A percentile compares a stretch with the other conserved stretches of the same genome.
Conservation (phyloP, 768 basidiomycete species). For the Hygrocybe coccinea region DNA sequence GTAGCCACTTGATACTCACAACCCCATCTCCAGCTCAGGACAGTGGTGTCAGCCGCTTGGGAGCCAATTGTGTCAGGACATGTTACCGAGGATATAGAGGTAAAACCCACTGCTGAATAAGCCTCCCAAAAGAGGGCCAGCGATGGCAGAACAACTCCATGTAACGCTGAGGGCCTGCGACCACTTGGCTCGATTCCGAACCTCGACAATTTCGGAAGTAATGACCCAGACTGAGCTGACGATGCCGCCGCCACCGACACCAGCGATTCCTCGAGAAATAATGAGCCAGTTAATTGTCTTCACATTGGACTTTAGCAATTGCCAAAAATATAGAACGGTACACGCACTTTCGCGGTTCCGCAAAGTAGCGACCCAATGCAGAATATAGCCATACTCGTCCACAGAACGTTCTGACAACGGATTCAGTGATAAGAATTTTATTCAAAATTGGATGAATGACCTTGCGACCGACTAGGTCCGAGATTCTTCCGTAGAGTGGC, state of each 20-base stretch:
- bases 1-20: slow-evolving; percentile 48
- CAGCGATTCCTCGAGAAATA: slow-evolving; percentile 58
- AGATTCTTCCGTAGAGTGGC: slow-evolving; percentile 74
- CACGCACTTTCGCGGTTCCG: slow-evolving; percentile 64
- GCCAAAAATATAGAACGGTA: slow-evolving; percentile 15
- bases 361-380: slow-evolving; percentile 75
- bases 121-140: slow-evolving; percentile 80
- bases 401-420: slow-evolving; percentile 54
- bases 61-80: slow-evolving; percentile 11
- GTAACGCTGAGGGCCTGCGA: slow-evolving; percentile 80
- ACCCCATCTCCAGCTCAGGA: slow-evolving; percentile 75
- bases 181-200: slow-evolving; percentile 70
- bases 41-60: slow-evolving; percentile 30
- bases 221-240: slow-evolving; percentile 84
- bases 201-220: slow-evolving; percentile 77
- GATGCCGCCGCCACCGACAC: slow-evolving; percentile 84
- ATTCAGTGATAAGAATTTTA: slow-evolving; percentile 1
- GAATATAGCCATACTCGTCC: slow-evolving; percentile 69
- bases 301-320: slow-evolving; percentile 15
- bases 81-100: background rate
- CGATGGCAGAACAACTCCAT: slow-evolving; percentile 81
- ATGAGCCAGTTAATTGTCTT: slow-evolving; percentile 64
- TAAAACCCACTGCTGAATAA: slow-evolving; percentile 63
- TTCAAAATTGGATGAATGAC: slow-evolving; percentile 41
- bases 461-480: slow-evolving; percentile 77